Percentiles rank a stretch among this genome's conserved stretches.
Conservation (phyloP, 1,284 basidiomycete genomes). For the Tylopilus sp. region DNA sequence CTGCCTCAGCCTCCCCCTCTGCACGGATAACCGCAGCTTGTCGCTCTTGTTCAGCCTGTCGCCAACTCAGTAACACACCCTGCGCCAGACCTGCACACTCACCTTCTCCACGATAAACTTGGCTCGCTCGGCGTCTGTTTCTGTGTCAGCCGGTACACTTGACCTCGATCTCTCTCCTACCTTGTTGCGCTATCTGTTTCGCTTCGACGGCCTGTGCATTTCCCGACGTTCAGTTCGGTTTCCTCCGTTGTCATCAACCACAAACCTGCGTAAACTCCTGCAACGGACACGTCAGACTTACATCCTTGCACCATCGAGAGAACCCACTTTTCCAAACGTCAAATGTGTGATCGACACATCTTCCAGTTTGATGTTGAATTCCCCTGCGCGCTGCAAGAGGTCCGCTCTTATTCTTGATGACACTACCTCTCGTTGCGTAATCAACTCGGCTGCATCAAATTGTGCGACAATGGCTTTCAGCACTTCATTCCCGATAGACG, state of each 20-base stretch:
- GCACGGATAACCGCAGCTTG: constrained; percentile 97
- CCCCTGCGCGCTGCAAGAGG: constrained; percentile 86
- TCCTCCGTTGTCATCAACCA: constrained; percentile 1
- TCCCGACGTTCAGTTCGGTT: constrained; percentile 9
- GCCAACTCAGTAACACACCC: constrained; percentile 17
- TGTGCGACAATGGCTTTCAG: constrained; percentile 97
- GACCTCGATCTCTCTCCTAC: constrained; percentile 37
- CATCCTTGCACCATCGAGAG: not conserved
- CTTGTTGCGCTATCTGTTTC: constrained; percentile 95
- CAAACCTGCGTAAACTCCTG: constrained; percentile 75
- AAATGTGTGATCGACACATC: constrained; percentile 95
- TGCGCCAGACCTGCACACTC: constrained; percentile 15
- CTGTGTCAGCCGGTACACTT: constrained; percentile 10
- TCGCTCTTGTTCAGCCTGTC: constrained; percentile 94
- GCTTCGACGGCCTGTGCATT: constrained; percentile 82
- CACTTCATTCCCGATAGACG: constrained; percentile 96
- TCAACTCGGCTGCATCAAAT: constrained; percentile 97
- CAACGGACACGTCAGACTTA: constrained; percentile 3
- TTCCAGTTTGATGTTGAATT: constrained; percentile 95
- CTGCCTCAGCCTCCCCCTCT: constrained; percentile 98
- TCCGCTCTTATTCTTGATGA: constrained; percentile 94
- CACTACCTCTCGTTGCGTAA: constrained; percentile 83
- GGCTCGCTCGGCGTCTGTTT: constrained; percentile 88
- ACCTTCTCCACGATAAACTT: constrained; percentile 99
- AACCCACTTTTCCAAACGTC: constrained; percentile 70